Evolutionary conservation across 2,329 filamentous ascomycete genomes (phyloP), one percentile per base, ranked within the genome.

Genomic region (Sporothrix phasma): DNA sequence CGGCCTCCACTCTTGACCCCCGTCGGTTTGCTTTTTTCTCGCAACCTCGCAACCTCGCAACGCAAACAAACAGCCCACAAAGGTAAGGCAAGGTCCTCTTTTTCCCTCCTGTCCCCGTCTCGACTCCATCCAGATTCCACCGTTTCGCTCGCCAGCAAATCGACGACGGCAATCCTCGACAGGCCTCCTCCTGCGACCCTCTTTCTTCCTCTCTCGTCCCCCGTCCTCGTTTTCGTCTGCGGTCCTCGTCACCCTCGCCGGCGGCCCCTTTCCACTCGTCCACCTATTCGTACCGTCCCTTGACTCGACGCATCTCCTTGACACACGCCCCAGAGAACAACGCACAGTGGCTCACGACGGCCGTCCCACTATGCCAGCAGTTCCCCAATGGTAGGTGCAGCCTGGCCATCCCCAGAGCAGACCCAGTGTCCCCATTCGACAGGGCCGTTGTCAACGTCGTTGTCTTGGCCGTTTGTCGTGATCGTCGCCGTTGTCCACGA

Each of bases 301-400:
- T 37, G 54, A 41, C 17, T 45, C 54, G 37, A 59, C 39, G 37
- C 39, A 63, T 41, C n/a, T 31, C 49, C 15, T 31, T 13, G 39
- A 46, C 39, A 46, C 45, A 56, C 51, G 5, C 51, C 51, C 51
- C 51, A 39, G 51, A 56, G 51, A 56, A 56, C 51, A 56, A 51
- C 45, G 45, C 62, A 51, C 24, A 58, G 53, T 64, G 53, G 62
- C 43, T 39, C 54, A 60, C 56, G 7, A 29, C n/a, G n/a, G n/a
- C 39, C 62, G 63, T 64, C 63, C 58, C 63, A 61, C 63, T 41
- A 31, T 54, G 60, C 51, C 60, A 61, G 34, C 47, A 19, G 88
- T 15, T 56, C 47, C 56, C 63, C 63, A 61, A 64, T 64, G 41
- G 56, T 46, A 61, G 5, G 58, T 47, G 46, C 47, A 53, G 46